Evolutionary conservation across 257 asterid species (phyloP).

Genomic region (Solanum ossicruentum): DNA sequence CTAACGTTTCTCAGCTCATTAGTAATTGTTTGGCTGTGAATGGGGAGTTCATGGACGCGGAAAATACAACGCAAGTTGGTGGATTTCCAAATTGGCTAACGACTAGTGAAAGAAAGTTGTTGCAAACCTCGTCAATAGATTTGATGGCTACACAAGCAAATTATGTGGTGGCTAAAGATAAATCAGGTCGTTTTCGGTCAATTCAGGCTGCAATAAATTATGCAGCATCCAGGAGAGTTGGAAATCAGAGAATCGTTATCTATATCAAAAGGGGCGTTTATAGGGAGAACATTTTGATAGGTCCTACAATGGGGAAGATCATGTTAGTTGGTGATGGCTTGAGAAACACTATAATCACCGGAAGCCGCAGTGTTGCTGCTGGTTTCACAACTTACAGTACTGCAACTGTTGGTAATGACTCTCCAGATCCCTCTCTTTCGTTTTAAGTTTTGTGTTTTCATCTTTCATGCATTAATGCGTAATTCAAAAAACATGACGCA

Average conservation of each 20-base stretch:
- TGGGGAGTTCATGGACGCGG: conserved; percentile 15
- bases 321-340: conserved; percentile 73
- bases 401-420: conserved; percentile 63
- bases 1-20: conserved; percentile 36
- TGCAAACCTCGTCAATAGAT: conserved; percentile 12
- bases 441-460: not conserved
- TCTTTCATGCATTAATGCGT: not conserved
- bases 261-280: conserved; percentile 66
- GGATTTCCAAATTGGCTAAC: conserved; percentile 39
- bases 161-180: conserved; percentile 52
- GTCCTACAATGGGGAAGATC: conserved; percentile 41
- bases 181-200: conserved; percentile 51
- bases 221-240: conserved; percentile 26
- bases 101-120: conserved; percentile 22
- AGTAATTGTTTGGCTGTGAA: conserved; percentile 53
- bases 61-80: not conserved
- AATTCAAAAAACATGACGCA: not conserved
- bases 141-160: conserved; percentile 19
- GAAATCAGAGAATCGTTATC: conserved; percentile 39
- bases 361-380: conserved; percentile 42
- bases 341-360: conserved; percentile 48
- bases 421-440: not conserved
- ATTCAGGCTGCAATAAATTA: conserved; percentile 53
- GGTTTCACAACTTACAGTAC: conserved; percentile 72
- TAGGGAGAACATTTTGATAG: conserved; percentile 39